phyloP scores from a whole-genome alignment of 2,329 filamentous ascomycete genomes.

The Sclerotinia nivalis region DNA sequence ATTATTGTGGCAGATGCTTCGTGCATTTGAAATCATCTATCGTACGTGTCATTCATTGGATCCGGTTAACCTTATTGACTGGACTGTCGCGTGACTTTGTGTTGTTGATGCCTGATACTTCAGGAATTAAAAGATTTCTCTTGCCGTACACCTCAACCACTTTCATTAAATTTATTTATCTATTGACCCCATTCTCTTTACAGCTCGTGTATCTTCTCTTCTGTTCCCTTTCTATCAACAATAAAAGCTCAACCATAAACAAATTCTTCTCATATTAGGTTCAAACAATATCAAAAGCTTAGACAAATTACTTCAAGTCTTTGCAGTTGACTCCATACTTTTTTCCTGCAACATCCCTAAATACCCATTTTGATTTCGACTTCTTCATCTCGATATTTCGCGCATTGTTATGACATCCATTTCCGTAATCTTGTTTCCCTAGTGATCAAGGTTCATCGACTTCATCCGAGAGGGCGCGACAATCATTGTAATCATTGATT shows the following conservation, averaged over 20 bases:
- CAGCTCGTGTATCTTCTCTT: conserved; percentile 15
- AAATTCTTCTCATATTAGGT: neutral
- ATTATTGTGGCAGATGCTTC: too few species aligned
- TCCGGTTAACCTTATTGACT: neutral
- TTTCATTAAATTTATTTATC: conserved; percentile 9
- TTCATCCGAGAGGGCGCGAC: conserved; percentile 14
- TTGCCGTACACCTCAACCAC: conserved; percentile 2
- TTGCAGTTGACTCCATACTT: conserved; percentile 2
- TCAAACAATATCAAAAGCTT: neutral
- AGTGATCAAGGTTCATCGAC: neutral
- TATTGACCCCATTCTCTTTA: conserved; percentile 1
- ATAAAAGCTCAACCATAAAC: neutral
- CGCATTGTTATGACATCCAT: neutral
- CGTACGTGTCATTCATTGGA: too few species aligned
- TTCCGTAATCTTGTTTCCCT: neutral
- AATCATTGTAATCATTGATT: conserved; percentile 10
- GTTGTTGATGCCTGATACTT: neutral
- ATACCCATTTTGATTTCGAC: conserved; percentile 2
- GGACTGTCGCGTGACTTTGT: too few species aligned
- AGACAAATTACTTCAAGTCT: conserved; percentile 14
- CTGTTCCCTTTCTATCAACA: neutral
- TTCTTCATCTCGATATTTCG: conserved; percentile 9
- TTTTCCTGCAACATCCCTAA: conserved; percentile 5
- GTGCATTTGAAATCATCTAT: too few species aligned
- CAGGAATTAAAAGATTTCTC: neutral